Percentiles rank a stretch among this genome's conserved stretches.
phyloP scores from a whole-genome alignment of 306 rosid species.

The Senna tora region DNA sequence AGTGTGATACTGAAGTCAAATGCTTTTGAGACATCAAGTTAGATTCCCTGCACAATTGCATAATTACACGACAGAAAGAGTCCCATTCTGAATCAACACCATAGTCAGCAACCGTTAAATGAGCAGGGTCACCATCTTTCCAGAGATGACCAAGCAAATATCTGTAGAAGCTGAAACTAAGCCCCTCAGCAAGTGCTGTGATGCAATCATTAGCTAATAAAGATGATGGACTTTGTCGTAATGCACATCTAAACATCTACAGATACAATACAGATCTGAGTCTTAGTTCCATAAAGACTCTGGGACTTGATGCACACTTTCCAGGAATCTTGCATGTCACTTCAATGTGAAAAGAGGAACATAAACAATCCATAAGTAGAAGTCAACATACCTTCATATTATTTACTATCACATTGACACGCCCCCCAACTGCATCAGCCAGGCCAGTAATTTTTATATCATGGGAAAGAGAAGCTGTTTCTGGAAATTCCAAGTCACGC shows the following conservation, averaged over 20 bases:
- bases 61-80: conserved; percentile 64
- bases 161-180: conserved; percentile 63
- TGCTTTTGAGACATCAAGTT: conserved; percentile 41
- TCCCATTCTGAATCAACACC: conserved; percentile 77
- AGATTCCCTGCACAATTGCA: conserved; percentile 65
- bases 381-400: conserved; percentile 69
- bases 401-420: conserved; percentile 73
- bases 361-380: no score
- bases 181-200: conserved; percentile 89
- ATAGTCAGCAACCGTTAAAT: conserved; percentile 55
- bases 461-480: conserved; percentile 58
- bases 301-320: conserved; percentile 1
- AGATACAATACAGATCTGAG: conserved; percentile 28
- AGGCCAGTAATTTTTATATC: conserved; percentile 75
- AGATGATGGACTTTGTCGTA: conserved; percentile 75
- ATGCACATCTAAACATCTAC: conserved; percentile 86
- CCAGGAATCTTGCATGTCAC: conserved; percentile 29
- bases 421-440: conserved; percentile 93
- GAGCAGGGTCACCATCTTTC: conserved; percentile 74
- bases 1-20: conserved; percentile 41
- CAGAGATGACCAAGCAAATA: conserved; percentile 88
- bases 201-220: conserved; percentile 83
- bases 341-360: conserved; percentile 24
- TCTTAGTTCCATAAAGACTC: conserved; percentile 9
- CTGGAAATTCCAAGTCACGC: conserved; percentile 62